phyloP scores from a whole-genome alignment of 345 rosid species.

The Syzygium aqueum region DNA sequence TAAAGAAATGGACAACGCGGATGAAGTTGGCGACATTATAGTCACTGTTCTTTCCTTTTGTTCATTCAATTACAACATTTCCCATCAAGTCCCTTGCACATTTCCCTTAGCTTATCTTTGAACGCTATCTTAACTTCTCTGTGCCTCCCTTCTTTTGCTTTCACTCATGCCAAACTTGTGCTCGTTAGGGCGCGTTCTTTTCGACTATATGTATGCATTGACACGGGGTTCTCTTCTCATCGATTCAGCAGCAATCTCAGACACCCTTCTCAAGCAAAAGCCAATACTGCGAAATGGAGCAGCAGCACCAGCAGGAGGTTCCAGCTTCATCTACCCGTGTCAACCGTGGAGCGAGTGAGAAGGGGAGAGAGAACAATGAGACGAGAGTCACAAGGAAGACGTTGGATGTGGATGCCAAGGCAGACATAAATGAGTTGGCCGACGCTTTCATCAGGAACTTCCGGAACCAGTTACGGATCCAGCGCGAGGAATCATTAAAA shows the following conservation, averaged over 20 bases:
- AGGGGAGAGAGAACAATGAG: not conserved
- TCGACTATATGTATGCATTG: not conserved
- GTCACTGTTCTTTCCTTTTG: not conserved
- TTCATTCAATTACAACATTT: not conserved
- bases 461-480: conserved; percentile 17
- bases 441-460: conserved; percentile 27
- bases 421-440: conserved; percentile 15
- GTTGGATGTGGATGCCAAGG: conserved; percentile 3
- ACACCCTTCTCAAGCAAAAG: not conserved
- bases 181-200: not conserved
- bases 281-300: not conserved
- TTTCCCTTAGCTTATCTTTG: not conserved
- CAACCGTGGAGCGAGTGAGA: not conserved
- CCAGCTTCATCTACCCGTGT: not conserved
- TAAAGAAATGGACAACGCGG: not conserved
- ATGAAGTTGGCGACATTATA: not conserved
- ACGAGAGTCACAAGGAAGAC: not conserved
- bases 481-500: conserved; percentile 20
- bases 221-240: not conserved
- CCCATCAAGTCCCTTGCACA: not conserved
- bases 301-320: not conserved
- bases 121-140: not conserved
- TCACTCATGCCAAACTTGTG: conserved; percentile 2
- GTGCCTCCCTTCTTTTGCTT: not conserved
- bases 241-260: not conserved